Conservation (phyloP, 176 grass and related monocot genomes). For the Cenchrus purpureus region DNA sequence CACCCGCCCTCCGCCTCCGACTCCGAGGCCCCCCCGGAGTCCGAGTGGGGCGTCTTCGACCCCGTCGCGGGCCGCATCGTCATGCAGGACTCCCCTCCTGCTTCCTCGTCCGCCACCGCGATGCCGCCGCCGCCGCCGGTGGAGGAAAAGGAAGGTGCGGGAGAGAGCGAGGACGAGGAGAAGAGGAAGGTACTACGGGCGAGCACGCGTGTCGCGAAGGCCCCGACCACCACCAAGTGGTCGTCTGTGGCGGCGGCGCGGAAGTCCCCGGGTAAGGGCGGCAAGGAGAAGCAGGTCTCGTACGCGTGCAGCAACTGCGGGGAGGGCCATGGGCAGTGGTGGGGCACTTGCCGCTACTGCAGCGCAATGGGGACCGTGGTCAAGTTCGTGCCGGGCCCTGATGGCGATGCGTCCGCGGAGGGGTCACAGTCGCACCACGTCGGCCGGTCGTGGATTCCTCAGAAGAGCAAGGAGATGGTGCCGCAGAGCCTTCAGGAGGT, state of each 20-base stretch:
- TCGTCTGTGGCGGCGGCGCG: conserved; percentile 14
- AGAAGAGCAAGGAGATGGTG: conserved; percentile 47
- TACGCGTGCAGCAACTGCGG: conserved; percentile 70
- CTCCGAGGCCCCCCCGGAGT: background rate
- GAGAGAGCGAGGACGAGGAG: conserved; percentile 25
- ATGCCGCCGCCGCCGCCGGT: background rate
- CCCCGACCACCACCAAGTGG: conserved; percentile 3
- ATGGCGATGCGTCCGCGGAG: background rate
- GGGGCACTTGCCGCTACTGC: conserved; percentile 71
- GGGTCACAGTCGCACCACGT: conserved; percentile 55
- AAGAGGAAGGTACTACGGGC: conserved; percentile 32
- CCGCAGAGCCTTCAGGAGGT: conserved; percentile 68
- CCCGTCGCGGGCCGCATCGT: conserved; percentile 59
- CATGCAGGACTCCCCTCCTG: background rate
- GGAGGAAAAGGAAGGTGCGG: background rate
- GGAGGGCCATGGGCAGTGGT: conserved; percentile 67
- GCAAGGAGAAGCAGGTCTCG: conserved; percentile 40
- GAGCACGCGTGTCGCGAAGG: conserved; percentile 7
- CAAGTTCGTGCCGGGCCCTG: background rate
- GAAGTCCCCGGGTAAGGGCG: conserved; percentile 36
- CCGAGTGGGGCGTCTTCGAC: conserved; percentile 54
- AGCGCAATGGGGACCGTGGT: conserved; percentile 7
- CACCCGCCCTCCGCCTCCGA: background rate
- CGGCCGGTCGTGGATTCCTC: conserved; percentile 61
- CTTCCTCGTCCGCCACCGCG: background rate